Base-by-base conservation (phyloP, 2,329 filamentous ascomycete species). In the Dactylonectria estremocensis region DNA sequence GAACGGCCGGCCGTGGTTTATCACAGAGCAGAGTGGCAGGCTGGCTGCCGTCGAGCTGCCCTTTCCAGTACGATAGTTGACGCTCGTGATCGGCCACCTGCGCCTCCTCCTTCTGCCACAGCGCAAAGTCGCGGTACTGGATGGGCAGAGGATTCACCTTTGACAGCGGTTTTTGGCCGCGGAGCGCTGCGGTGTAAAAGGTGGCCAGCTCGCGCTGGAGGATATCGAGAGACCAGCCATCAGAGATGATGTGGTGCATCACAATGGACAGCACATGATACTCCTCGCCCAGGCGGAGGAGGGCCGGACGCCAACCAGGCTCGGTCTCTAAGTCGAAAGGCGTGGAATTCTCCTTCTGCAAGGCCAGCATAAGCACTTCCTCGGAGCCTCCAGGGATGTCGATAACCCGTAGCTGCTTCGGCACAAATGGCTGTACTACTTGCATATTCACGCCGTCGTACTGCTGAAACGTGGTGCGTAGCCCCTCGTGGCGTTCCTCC, bases 231-330 rank as follows among this genome's bases (percentile, higher is more conserved):
- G 71, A 74, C 73, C 73, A 75, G 7, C 73, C 73, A 57, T 75
- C 72, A 2, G 68, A 67, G 4, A 74, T 66, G 14, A 71, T 69
- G 24, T 73, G 70, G 46, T 74, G 72, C 67, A 72, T 68, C 9
- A 68, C 61, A 5, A 72, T 45, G 2, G 66, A 72, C 3, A 69
- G 55, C 9, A 65, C 60, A 28, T 69, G 52, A 13, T 64, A 18
- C 2, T 61, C 18, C 10, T 46, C n/a, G n/a, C 60, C 52, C 0
- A 72, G 28, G 7, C 56, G 58, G 1, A 61, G 54, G 5, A 72
- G 11, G 0, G 61, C 20, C 4, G 68, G 55, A 33, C 68, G 59
- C 69, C 67, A 71, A 3, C 43, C 43, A 20, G 69, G 43, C 14
- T 73, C 68, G 1, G 31, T 46, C 10, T 24, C 13, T 0, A 74